phyloP scores from a whole-genome alignment of 371 early-diverging fungal genomes.

The Dinochytrium kinnereticum region DNA sequence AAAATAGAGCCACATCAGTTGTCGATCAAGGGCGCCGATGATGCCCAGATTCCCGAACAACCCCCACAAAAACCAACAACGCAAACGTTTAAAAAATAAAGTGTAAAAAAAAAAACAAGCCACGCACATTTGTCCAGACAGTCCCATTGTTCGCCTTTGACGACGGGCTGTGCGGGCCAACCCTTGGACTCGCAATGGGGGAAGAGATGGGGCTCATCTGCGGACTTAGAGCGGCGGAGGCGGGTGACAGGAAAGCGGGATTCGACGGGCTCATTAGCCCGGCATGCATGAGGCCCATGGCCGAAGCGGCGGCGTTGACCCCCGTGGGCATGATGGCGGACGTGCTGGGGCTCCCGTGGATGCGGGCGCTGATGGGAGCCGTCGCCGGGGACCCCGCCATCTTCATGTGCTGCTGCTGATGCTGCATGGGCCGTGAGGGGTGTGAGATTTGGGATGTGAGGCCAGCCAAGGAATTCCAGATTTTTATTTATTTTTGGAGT shows the following conservation, averaged over 20 bases:
- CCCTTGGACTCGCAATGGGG: slow-evolving; percentile 26
- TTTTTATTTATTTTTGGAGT: background rate
- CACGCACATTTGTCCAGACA: slow-evolving; percentile 25
- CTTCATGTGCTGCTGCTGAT: background rate
- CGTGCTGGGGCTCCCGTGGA: background rate
- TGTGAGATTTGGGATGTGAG: background rate
- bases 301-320: background rate
- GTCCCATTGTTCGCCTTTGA: slow-evolving; percentile 23
- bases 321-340: slow-evolving; percentile 9
- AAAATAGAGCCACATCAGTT: background rate
- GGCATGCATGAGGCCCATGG: slow-evolving; percentile 12
- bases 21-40: no score
- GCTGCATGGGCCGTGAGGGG: background rate
- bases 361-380: background rate
- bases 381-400: background rate
- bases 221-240: slow-evolving; percentile 23
- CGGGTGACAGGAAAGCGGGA: slow-evolving; percentile 10
- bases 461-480: background rate
- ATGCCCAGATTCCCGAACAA: background rate
- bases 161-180: slow-evolving; percentile 31
- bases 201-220: slow-evolving; percentile 36
- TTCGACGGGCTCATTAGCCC: slow-evolving; percentile 19
- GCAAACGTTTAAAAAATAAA: no score
- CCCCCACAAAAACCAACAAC: background rate
- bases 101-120: background rate